Evolutionary conservation across 768 basidiomycete genomes (phyloP).

Genomic region (Leccinum ochraceum): DNA sequence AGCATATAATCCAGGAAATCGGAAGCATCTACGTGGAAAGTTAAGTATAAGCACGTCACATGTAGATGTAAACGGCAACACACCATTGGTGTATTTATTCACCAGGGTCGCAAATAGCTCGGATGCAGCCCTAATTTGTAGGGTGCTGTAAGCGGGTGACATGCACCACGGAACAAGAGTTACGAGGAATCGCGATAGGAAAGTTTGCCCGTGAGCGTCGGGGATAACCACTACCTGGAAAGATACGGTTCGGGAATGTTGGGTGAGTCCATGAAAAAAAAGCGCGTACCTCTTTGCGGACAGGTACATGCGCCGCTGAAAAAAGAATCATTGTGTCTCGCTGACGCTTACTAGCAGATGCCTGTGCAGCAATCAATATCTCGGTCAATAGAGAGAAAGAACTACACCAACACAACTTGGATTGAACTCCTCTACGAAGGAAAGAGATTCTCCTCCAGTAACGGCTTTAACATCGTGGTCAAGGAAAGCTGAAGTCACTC

Average conservation of each 20-base stretch:
- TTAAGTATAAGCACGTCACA: background rate
- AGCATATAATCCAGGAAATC: constrained; percentile 46
- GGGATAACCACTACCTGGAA: constrained; percentile 41
- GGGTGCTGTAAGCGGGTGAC: constrained; percentile 41
- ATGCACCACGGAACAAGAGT: constrained; percentile 63
- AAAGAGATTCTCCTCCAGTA: constrained; percentile 53
- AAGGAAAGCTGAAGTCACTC: constrained; percentile 42
- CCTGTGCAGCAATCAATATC: constrained; percentile 15
- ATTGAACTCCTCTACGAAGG: constrained; percentile 36
- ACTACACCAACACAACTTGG: constrained; percentile 51
- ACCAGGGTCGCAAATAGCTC: constrained; percentile 66
- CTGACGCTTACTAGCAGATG: constrained; percentile 36
- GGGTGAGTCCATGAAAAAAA: background rate
- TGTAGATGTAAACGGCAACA: constrained; percentile 16
- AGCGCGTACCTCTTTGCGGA: constrained; percentile 62
- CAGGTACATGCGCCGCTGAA: constrained; percentile 60
- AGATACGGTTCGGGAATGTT: background rate
- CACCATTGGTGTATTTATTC: constrained; percentile 78
- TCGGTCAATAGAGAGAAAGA: background rate
- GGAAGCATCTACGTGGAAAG: constrained; percentile 41
- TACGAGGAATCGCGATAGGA: constrained; percentile 52
- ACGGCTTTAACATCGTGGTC: constrained; percentile 48
- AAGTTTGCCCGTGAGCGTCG: constrained; percentile 43
- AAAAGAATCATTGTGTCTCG: constrained; percentile 69
- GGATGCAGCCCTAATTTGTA: constrained; percentile 57